Evolutionary conservation across 352 stramenopile species (phyloP), one percentile per base, ranked within the genome.

Genomic region (Blastocystis sp.): DNA sequence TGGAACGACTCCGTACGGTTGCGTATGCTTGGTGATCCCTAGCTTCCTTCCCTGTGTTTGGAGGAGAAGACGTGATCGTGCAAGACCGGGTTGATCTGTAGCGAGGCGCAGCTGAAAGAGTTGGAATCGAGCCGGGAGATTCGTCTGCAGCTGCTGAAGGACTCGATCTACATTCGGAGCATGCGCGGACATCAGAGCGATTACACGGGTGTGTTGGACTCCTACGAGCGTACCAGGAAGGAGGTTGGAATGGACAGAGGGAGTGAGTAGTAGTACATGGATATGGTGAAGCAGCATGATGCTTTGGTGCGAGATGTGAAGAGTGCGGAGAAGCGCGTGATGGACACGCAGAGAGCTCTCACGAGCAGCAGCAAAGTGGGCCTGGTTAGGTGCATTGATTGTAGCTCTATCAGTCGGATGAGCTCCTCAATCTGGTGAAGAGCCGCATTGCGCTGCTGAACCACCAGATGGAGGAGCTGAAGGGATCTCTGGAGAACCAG

Each of bases 351-450:
- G 56, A 62, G 34, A 41, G 21, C 17, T 38, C 41, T 79, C 21
- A 45, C 11, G n/a, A 61, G 14, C 21, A 38, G 60, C 14, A n/a
- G 62, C 3, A 45, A 79, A 21, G 69, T 79, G 60, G 2, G 67
- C 28, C 1, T 19, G 38, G 2, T 34, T n/a, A 60, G 3, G 21
- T 14, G 34, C 19, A 3, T 3, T 52, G 21, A 77, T 59, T 71
- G 64, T 41, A 77, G 67, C 38, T 77, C 23, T 59, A 77, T 59
- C 2, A 77, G 41, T 38, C 67, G 4, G 34, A 59, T 21, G 67
- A 77, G 41, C 56, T 77, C 23, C 4, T 61, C 23, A 43, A 79
- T 38, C 10, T 23, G 17, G 41, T 79, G 69, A 61, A 23, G 34
- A 23, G 62, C 3, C 40, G 48, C 40, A 79, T 79, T 43, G 34